phyloP scores from a whole-genome alignment of 176 grass and related monocot genomes.

The Tuctoria greenei region DNA sequence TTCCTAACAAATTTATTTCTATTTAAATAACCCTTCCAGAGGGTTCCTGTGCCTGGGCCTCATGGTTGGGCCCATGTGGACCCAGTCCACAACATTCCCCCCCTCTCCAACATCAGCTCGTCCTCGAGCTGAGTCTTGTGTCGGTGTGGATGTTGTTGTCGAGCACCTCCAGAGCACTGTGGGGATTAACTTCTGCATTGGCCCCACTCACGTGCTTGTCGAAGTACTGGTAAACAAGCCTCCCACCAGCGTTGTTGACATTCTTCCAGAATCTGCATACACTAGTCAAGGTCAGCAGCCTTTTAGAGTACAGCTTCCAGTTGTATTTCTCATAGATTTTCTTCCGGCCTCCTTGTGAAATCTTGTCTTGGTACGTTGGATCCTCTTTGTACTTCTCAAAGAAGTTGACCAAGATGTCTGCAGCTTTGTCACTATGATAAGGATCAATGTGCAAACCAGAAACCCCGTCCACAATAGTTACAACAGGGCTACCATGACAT shows the following conservation, averaged over 20 bases:
- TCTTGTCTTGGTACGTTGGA: conserved; percentile 71
- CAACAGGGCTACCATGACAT: conserved; percentile 80
- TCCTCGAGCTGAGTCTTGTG: too few species aligned
- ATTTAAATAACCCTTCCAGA: too few species aligned
- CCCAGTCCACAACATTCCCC: too few species aligned
- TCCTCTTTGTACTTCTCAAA: conserved; percentile 75
- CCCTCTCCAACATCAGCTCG: too few species aligned
- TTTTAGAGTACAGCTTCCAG: conserved; percentile 98
- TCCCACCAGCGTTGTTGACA: conserved; percentile 86
- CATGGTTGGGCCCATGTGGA: too few species aligned
- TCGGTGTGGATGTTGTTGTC: too few species aligned
- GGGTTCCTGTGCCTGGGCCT: too few species aligned
- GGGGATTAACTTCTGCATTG: too few species aligned
- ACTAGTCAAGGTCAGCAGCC: conserved; percentile 93
- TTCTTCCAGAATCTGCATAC: conserved; percentile 98
- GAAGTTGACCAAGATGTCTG: conserved; percentile 80
- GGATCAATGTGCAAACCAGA: conserved; percentile 96
- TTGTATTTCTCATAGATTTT: conserved; percentile 99
- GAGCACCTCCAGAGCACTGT: too few species aligned
- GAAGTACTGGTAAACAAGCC: too few species aligned
- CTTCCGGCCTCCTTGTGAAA: conserved; percentile 74
- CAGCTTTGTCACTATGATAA: conserved; percentile 81
- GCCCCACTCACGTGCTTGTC: too few species aligned
- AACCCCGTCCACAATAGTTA: conserved; percentile 87
- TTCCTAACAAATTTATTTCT: too few species aligned